A percentile compares a stretch with the other conserved stretches of the same genome.
Evolutionary conservation across 352 stramenopile species (phyloP).

Genomic region (Globisporangium recalcitrans): DNA sequence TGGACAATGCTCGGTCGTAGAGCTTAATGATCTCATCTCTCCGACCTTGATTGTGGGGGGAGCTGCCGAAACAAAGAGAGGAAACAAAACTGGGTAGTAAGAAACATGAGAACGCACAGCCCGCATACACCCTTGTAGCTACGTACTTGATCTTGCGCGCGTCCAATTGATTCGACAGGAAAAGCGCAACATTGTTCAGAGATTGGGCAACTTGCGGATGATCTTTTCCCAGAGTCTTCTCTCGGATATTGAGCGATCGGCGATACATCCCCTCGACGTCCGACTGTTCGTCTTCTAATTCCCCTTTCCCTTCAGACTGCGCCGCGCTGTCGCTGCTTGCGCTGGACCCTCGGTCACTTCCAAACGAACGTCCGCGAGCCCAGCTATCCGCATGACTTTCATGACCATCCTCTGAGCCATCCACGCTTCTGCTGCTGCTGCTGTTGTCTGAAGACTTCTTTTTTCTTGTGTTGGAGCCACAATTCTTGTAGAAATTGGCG

Average conservation of each 20-base stretch:
- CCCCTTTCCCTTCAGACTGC: constrained; percentile 3
- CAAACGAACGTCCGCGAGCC: constrained; percentile 5
- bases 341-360: constrained; percentile 12
- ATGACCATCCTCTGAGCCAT: constrained; percentile 17
- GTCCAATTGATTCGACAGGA: constrained; percentile 63
- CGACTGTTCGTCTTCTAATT: constrained; percentile 15
- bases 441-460: constrained; percentile 6
- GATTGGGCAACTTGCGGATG: constrained; percentile 78
- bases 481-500: constrained; percentile 85
- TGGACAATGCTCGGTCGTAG: constrained; percentile 59
- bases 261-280: constrained; percentile 77
- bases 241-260: constrained; percentile 68
- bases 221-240: constrained; percentile 53
- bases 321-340: constrained; percentile 12
- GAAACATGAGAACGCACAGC: neutral
- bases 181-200: constrained; percentile 76
- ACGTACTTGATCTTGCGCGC: constrained; percentile 46
- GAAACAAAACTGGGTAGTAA: constrained; percentile 4
- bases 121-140: neutral
- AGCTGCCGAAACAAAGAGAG: neutral
- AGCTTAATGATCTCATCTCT: constrained; percentile 54
- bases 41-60: constrained; percentile 22
- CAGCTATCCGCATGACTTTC: neutral
- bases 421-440: constrained; percentile 13
- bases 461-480: constrained; percentile 15